Evolutionary conservation across 2,329 filamentous ascomycete species (phyloP).

Genomic region (Colletotrichum coccodes): DNA sequence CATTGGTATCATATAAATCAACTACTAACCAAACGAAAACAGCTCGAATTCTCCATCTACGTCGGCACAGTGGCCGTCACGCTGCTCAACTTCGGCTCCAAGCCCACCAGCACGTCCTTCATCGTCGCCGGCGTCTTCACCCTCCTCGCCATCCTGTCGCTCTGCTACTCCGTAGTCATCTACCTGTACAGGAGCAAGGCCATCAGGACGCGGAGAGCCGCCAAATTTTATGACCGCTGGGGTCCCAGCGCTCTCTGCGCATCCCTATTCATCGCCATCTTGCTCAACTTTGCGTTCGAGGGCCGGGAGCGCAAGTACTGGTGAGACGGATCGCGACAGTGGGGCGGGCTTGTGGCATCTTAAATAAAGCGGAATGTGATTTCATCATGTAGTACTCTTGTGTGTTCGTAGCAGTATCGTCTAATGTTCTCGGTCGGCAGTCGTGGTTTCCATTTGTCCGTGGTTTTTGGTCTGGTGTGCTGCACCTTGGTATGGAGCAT

Average conservation of each 20-base stretch:
- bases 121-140: conserved; percentile 83
- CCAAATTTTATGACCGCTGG: conserved; percentile 90
- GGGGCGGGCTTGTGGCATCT: background rate
- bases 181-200: conserved; percentile 90
- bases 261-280: conserved; percentile 78
- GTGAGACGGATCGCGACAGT: conserved; percentile 42
- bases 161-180: conserved; percentile 85
- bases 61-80: conserved; percentile 88
- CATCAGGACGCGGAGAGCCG: conserved; percentile 85
- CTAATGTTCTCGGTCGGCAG: background rate
- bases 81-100: conserved; percentile 81
- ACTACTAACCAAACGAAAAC: conserved; percentile 36
- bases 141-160: conserved; percentile 77
- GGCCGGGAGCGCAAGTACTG: conserved; percentile 69
- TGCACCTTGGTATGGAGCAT: background rate
- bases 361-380: background rate
- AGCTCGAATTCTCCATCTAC: conserved; percentile 97
- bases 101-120: conserved; percentile 68
- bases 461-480: background rate
- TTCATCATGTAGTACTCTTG: background rate
- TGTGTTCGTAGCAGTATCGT: background rate
- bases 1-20: background rate
- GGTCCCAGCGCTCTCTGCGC: conserved; percentile 83
- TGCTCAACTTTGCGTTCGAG: conserved; percentile 83
- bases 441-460: background rate